Evolutionary conservation across 345 rosid species (phyloP).

Genomic region (rapeseed (Brassica napus)): DNA sequence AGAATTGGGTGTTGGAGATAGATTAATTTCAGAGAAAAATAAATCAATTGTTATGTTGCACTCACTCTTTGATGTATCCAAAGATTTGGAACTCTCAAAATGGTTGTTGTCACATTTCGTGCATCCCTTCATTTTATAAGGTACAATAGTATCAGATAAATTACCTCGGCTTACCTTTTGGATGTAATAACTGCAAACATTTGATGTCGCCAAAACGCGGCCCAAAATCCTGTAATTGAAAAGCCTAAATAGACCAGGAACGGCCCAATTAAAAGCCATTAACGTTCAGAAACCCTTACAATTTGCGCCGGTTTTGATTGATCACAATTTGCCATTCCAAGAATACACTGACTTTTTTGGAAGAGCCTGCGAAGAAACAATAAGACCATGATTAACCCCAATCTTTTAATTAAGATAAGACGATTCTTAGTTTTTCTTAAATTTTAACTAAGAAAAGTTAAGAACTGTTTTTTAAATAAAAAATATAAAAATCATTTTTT

Average conservation of each 20-base stretch:
- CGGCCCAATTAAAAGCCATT: background rate
- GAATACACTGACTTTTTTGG: conserved; percentile 11
- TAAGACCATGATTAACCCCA: no score
- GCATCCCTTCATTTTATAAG: background rate
- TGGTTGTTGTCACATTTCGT: background rate
- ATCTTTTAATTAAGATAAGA: no score
- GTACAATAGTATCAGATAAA: no score
- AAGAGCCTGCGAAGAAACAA: no score
- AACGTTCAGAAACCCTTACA: no score
- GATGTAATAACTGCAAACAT: background rate
- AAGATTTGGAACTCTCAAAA: conserved; percentile 12
- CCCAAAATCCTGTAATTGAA: background rate
- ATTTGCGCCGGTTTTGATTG: background rate
- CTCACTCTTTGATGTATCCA: conserved; percentile 9
- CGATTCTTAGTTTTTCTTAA: no score
- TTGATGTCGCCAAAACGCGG: background rate
- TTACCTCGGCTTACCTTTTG: no score
- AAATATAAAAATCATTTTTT: no score
- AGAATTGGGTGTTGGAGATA: conserved; percentile 51
- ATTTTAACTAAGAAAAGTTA: no score
- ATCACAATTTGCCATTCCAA: background rate
- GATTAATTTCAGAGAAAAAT: conserved; percentile 23
- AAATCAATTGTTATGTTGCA: background rate
- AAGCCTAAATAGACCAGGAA: background rate
- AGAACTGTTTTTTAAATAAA: no score